A percentile compares a stretch with the other conserved stretches of the same genome.
Evolutionary conservation across 164 flowering plant genomes (phyloP).

Genomic region (Saururus chinensis): DNA sequence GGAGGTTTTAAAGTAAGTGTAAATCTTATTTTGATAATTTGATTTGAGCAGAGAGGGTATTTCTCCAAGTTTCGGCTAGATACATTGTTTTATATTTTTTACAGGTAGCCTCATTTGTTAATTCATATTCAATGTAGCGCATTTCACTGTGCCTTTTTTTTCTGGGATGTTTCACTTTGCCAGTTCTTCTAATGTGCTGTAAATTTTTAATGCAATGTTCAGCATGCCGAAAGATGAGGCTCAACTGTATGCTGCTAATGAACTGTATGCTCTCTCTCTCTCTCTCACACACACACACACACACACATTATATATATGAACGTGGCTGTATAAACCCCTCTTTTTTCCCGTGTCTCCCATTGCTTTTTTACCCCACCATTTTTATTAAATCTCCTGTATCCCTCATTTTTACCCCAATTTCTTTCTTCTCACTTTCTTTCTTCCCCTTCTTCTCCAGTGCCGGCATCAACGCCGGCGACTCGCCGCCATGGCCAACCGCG

Average conservation of each 20-base stretch:
- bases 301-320: too few species aligned
- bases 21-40: slow-evolving; percentile 3
- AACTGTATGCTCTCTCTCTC: slow-evolving; percentile 50
- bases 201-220: slow-evolving; percentile 11
- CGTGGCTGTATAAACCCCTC: too few species aligned
- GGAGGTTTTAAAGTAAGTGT: background rate
- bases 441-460: too few species aligned
- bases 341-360: too few species aligned
- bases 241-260: slow-evolving; percentile 85
- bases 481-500: too few species aligned
- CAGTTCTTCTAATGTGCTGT: background rate
- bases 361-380: too few species aligned
- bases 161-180: too few species aligned
- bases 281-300: slow-evolving; percentile 6
- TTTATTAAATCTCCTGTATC: too few species aligned
- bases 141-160: too few species aligned
- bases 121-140: background rate
- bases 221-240: slow-evolving; percentile 99
- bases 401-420: too few species aligned
- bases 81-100: slow-evolving; percentile 78
- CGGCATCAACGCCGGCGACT: too few species aligned
- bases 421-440: too few species aligned
- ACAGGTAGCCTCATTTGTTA: slow-evolving; percentile 41
- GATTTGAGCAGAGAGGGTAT: slow-evolving; percentile 43
- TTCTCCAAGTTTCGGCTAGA: slow-evolving; percentile 62